Evolutionary conservation across 192 early-diverging fungal genomes (phyloP), one percentile per base, ranked within the genome.

Genomic region (Coemansia sp.): DNA sequence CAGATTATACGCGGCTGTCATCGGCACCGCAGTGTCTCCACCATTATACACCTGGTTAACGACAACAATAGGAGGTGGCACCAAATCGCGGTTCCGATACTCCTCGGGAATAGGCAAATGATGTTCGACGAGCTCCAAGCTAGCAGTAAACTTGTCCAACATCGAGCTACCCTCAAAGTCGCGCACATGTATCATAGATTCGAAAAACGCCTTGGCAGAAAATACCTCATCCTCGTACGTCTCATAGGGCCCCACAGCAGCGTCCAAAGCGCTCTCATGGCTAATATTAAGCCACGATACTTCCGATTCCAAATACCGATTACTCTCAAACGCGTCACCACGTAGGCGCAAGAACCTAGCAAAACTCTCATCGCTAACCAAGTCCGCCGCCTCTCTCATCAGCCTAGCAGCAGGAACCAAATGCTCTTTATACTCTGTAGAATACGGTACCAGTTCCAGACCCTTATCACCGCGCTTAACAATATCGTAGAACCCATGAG

Each of bases 1-100:
- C 63, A 92, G 70, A 57, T 92, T 92, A 68, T 89, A 92, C 17
- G 91, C 91, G 1, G 91, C 89, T 0, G 88, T 89, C 87, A 90
- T 90, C 28, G 91, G 90, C 42, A 89, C 90, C 13, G 87, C 86
- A 23, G 88, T 88, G 67, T 91, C 91, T 55, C 91, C 89, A 23
- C 88, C 88, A 67, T 85, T 75, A 70, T 89, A 90, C 4, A 92
- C 76, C 72, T 92, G 89, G 74, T 92, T 90, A 60, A 91, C 90
- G 35, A 91, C 89, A 55, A 90, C 80, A 57, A 92, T 92, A 8
- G 90, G 89, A 35, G 91, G 85, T 39, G 88, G 85, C 1, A 84
- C 78, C 37, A 92, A 73, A 5, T 88, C 81, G 43, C 63, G 74
- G 72, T 90, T 89, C 40, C 87, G 87, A 74, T 91, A 89, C 32